Evolutionary conservation across 2,329 filamentous ascomycete genomes (phyloP).

Genomic region (Trichoderma atroviride): DNA sequence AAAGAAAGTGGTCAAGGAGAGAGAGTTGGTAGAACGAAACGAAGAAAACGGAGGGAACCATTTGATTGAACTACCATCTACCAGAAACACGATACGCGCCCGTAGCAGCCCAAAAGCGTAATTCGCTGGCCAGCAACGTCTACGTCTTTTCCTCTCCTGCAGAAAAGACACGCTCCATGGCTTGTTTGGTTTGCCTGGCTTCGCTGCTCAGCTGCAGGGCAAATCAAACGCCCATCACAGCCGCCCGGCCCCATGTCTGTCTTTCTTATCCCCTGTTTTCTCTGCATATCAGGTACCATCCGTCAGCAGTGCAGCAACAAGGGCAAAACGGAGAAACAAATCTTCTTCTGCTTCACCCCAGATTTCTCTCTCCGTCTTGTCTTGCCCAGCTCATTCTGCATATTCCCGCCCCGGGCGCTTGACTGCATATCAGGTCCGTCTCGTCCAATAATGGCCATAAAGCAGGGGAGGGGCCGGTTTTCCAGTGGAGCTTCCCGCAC

Average conservation of each 20-base stretch:
- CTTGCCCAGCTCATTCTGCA: conserved; percentile 8
- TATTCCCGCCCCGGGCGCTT: conserved; percentile 23
- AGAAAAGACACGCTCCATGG: background rate
- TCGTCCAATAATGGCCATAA: background rate
- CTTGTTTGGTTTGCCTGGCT: background rate
- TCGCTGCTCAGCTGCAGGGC: background rate
- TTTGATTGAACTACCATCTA: conserved; percentile 15
- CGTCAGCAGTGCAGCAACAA: background rate
- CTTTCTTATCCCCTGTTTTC: background rate
- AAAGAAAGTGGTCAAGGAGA: conserved; percentile 25
- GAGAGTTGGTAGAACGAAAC: conserved; percentile 5
- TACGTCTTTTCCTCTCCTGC: background rate
- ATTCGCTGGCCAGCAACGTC: background rate
- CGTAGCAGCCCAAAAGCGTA: background rate
- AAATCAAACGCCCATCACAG: conserved; percentile 23
- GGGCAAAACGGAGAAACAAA: conserved; percentile 4
- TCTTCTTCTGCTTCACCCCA: background rate
- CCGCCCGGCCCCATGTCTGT: conserved; percentile 15
- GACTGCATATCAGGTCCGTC: conserved; percentile 11
- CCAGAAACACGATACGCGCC: conserved; percentile 16
- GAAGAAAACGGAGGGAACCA: conserved; percentile 14
- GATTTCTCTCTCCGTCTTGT: background rate
- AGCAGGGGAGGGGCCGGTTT: background rate
- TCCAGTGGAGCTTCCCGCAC: background rate
- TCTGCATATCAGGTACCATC: background rate